Evolutionary conservation across 106 monocot genomes (phyloP), one percentile per base, ranked within the genome.

Genomic region (Alisma plantagoaquatica): DNA sequence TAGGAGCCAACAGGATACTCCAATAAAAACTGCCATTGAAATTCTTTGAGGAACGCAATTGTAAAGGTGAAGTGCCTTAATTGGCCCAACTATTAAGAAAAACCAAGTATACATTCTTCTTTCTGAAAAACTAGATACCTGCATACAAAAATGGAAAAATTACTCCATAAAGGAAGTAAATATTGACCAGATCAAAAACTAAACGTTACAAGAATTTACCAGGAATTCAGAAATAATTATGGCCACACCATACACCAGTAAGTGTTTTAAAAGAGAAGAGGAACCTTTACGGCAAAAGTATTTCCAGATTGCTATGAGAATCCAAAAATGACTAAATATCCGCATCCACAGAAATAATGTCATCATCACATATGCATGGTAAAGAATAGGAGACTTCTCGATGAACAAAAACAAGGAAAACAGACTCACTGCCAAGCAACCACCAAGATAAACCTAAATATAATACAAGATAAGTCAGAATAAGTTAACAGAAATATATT

Each of bases 101-200:
- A 66, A 87, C 83, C 79, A 83, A 31, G 92, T 93, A 51, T 93
- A 93, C 8, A 93, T 59, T 47, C 63, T 86, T 65, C 92, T 83
- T 27, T 93, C 82, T 27, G 65, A 77, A 55, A 93, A 93, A 70
- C 86, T 93, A 35, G 53, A 60, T 4, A 93, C 86, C 92, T 93
- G 60, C 30, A 58, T 10, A n/a, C n/a, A n/a, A n/a, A n/a, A n/a
- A n/a, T n/a, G n/a, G n/a, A n/a, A n/a, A n/a, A n/a, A n/a, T n/a
- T n/a, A n/a, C n/a, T n/a, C n/a, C n/a, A n/a, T n/a, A n/a, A n/a
- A n/a, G n/a, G n/a, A n/a, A n/a, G n/a, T n/a, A n/a, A n/a, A n/a
- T n/a, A n/a, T n/a, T 11, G 62, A 25, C 25, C 2, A 27, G 10
- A 47, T 14, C 45, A 33, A 53, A 16, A 46, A 3, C 4, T 16